Base-by-base conservation (phyloP, 345 rosid species). In the Pistacia vera region DNA sequence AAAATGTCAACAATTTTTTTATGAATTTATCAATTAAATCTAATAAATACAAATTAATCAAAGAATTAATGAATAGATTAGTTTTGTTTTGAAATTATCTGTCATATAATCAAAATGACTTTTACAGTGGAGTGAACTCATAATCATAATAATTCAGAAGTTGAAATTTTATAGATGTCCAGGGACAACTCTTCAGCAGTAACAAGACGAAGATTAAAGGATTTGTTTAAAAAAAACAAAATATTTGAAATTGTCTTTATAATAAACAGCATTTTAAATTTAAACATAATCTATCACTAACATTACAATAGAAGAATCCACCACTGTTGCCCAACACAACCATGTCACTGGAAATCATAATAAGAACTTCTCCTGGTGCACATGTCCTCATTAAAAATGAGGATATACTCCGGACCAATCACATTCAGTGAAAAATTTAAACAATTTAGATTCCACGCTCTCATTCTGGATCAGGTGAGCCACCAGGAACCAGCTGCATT, bases 401-500 rank as follows among this genome's bases (percentile, higher is more conserved):
- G 70, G 63, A 25, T 64, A 10, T 22, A n/a, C n/a, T 59, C n/a
- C 54, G 8, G 20, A 38, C 63, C 52, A 30, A 30, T 55, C 46
- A 68, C 72, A 52, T 33, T 46, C 46, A 52, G 30, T 4, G 4
- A 46, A 35, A 30, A 68, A 4, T 3, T 28, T 3, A 33, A 9
- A 22, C 4, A 28, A 44, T 1, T 56, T 49, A 52, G 62, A 46
- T 33, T 4, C 4, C 11, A 36, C 41, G 11, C 30, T 20, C 56
- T 82, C 75, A 82, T 74, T 86, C 86, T 57, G 74, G 86, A 73
- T 90, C 90, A 6, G 99, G 99, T 64, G 90, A 84, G 44, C 99
- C 97, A 74, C 98, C 98, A 3, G 99, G 99, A 75, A 96, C 99
- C 81, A 96, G 83, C 99, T 91, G 91, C 86, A 90, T 73, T 58